Conservation (phyloP, 2,329 filamentous ascomycete species). For the Colletotrichum costaricense region DNA sequence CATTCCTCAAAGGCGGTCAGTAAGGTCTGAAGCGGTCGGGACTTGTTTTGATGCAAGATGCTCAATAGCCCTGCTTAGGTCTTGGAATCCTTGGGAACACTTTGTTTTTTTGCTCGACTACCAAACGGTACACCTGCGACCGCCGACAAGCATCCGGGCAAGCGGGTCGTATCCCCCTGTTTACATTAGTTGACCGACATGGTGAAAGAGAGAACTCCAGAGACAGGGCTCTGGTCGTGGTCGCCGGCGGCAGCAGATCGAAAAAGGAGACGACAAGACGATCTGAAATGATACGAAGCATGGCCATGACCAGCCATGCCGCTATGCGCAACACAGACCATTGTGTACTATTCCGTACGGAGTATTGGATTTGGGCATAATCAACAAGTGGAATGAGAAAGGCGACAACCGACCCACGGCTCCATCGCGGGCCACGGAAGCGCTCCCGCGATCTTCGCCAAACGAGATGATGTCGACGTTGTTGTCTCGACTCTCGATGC, state of each 20-base stretch:
- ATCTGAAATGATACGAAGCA: conserved; percentile 1
- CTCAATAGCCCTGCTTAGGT: not conserved
- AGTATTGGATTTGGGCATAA: not conserved
- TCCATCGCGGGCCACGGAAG: conserved; percentile 3
- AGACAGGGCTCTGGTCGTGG: not conserved
- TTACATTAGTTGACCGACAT: not conserved
- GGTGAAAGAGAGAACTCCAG: not conserved
- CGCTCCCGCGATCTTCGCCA: conserved; percentile 20
- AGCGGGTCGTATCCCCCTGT: not conserved
- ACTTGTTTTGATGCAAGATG: not conserved
- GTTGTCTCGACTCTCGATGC: not conserved
- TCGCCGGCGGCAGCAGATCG: not conserved
- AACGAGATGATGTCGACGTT: conserved; percentile 22
- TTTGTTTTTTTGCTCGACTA: not conserved
- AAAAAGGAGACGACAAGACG: conserved; percentile 5
- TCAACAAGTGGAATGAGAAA: not conserved
- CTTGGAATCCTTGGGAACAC: not conserved
- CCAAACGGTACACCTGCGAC: not conserved
- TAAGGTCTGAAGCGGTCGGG: conserved; percentile 8
- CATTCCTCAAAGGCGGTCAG: not conserved
- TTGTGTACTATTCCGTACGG: too few relatives aligned
- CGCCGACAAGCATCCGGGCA: conserved; percentile 2
- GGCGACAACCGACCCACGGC: not conserved
- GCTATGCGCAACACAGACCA: not conserved
- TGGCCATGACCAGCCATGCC: too few relatives aligned